These are phyloP conservation scores for Cucurbita moschata DNA, from an alignment of 306 rosid species.

Conservation along the genomic window DNA sequence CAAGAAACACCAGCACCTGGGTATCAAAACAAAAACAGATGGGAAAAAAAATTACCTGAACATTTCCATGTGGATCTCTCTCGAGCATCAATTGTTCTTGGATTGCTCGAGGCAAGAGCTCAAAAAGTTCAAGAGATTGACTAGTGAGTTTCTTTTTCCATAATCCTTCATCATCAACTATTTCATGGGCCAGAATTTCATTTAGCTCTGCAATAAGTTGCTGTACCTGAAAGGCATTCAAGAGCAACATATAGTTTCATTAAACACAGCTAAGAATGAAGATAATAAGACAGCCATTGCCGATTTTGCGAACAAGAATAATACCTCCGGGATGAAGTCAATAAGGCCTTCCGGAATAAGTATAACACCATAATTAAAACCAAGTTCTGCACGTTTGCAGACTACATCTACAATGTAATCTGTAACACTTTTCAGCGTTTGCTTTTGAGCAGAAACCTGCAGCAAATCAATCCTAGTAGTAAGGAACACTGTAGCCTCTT, in stretches of 20 bases:
- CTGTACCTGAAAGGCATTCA: conserved; percentile 54
- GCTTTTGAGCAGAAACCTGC: conserved; percentile 94
- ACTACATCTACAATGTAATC: conserved; percentile 81
- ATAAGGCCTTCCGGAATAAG: conserved; percentile 97
- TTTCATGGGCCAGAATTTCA: conserved; percentile 77
- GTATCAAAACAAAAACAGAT: conserved; percentile 8
- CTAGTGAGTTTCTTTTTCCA: conserved; percentile 86
- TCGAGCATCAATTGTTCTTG: conserved; percentile 99
- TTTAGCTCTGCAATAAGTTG: conserved; percentile 85
- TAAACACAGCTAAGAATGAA: neutral
- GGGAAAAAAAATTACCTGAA: conserved; percentile 44
- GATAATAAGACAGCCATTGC: neutral
- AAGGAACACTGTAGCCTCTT: neutral
- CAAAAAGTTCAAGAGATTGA: conserved; percentile 79
- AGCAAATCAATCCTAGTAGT: conserved; percentile 16
- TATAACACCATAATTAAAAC: conserved; percentile 86
- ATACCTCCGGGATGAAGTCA: conserved; percentile 99
- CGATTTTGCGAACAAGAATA: conserved; percentile 8
- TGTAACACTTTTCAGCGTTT: conserved; percentile 85
- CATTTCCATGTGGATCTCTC: conserved; percentile 99
- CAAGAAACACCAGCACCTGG: neutral
- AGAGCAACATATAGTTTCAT: neutral
- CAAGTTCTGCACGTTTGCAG: conserved; percentile 56
- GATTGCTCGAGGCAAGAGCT: conserved; percentile 81
- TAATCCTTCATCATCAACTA: conserved; percentile 67